phyloP scores from a whole-genome alignment of 805 yeast genomes.

The Wickerhamiella allomyrinae region DNA sequence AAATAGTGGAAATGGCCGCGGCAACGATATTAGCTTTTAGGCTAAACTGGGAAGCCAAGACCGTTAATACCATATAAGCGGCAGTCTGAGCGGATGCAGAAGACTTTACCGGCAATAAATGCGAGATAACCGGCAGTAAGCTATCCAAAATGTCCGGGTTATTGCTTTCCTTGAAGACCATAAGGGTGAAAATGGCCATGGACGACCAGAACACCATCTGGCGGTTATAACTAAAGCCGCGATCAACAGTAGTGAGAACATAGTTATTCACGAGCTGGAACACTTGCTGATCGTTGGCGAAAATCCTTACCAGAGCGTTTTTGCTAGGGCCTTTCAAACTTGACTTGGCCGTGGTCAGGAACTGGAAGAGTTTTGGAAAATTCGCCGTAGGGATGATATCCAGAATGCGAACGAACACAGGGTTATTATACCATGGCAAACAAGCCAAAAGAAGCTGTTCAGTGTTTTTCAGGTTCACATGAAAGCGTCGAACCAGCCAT shows the following conservation, averaged over 20 bases:
- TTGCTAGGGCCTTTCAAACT: conserved; percentile 50
- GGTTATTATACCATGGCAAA: conserved; percentile 65
- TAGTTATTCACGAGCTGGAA: conserved; percentile 51
- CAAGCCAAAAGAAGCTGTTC: conserved; percentile 59
- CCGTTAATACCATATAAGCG: conserved; percentile 70
- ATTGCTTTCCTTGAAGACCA: conserved; percentile 39
- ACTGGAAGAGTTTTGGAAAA: conserved; percentile 67
- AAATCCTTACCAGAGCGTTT: conserved; percentile 54
- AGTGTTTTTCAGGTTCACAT: conserved; percentile 65
- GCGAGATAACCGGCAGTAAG: conserved; percentile 24
- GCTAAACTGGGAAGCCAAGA: conserved; percentile 58
- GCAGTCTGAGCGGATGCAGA: conserved; percentile 57
- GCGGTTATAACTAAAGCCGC: conserved; percentile 45
- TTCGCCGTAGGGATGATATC: conserved; percentile 44
- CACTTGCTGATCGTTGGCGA: conserved; percentile 50
- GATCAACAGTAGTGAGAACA: conserved; percentile 34
- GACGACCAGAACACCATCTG: conserved; percentile 72
- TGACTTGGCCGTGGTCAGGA: conserved; percentile 56
- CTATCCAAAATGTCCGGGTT: conserved; percentile 25
- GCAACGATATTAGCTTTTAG: conserved; percentile 38
- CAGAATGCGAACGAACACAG: conserved; percentile 61
- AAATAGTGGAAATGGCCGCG: conserved; percentile 49
- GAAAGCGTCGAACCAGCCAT: conserved; percentile 86
- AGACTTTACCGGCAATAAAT: conserved; percentile 16
- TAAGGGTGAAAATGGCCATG: conserved; percentile 49